Conservation (phyloP, 805 yeast genomes). For the Teunomyces kruisii region DNA sequence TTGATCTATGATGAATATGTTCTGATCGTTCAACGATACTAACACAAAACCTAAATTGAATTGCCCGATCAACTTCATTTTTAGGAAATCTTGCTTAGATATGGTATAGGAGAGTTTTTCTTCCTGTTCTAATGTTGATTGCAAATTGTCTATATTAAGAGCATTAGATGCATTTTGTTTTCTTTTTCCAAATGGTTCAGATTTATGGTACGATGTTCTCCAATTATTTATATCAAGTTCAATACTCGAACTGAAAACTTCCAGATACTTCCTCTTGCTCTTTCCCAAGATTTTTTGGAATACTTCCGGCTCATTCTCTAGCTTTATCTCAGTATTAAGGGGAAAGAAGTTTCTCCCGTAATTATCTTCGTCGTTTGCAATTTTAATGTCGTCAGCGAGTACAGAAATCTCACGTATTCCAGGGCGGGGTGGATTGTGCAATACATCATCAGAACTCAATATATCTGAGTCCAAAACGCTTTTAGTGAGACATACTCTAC, state of each 20-base stretch:
- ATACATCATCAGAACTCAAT: too few species aligned
- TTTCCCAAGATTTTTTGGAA: neutral
- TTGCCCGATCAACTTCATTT: constrained; percentile 87
- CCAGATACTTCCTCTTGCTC: neutral
- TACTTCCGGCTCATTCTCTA: neutral
- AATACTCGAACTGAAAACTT: neutral
- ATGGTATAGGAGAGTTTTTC: constrained; percentile 58
- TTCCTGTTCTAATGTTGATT: constrained; percentile 54
- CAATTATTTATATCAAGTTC: neutral
- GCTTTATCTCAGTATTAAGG: neutral
- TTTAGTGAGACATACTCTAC: too few species aligned
- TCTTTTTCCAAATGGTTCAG: neutral
- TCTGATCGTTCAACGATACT: constrained; percentile 54
- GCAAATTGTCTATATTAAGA: constrained; percentile 39
- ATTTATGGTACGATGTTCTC: neutral
- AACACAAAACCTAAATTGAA: constrained; percentile 94
- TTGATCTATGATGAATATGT: constrained; percentile 88
- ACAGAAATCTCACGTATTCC: neutral
- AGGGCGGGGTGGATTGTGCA: neutral
- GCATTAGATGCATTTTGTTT: neutral
- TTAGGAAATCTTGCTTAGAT: constrained; percentile 65
- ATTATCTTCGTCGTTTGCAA: constrained; percentile 1
- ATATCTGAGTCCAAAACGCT: too few species aligned
- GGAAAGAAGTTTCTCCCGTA: constrained; percentile 11
- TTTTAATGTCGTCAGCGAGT: neutral